Percentiles rank a stretch among this genome's conserved stretches.
Evolutionary conservation across 805 yeast species (phyloP).

Genomic region (Torulaspora gathmanii): DNA sequence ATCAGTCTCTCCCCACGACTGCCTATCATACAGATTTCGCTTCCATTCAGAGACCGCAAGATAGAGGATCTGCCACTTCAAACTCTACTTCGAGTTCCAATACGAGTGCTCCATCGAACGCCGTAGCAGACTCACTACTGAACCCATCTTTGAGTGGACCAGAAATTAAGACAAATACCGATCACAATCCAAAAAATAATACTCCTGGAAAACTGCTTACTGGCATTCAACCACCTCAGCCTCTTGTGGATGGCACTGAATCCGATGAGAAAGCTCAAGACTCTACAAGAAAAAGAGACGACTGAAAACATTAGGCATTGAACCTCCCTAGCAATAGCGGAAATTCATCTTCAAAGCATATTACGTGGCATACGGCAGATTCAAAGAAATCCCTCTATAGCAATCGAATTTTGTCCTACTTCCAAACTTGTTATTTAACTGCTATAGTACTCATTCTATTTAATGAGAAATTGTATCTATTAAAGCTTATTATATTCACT

Average conservation of each 20-base stretch:
- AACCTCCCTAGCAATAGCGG: neutral
- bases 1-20: constrained; percentile 1
- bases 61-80: constrained; percentile 5
- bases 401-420: neutral
- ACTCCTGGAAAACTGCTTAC: constrained; percentile 12
- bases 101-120: constrained; percentile 1
- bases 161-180: neutral
- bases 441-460: constrained; percentile 1
- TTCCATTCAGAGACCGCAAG: constrained; percentile 4
- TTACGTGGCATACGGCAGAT: neutral
- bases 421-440: neutral
- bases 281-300: neutral
- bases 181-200: constrained; percentile 6
- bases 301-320: neutral
- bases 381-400: neutral
- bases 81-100: constrained; percentile 3
- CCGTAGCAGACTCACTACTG: constrained; percentile 5
- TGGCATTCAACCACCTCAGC: constrained; percentile 11
- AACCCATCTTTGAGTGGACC: neutral
- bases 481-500: neutral
- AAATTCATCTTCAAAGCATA: constrained; percentile 1
- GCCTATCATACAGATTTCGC: constrained; percentile 6
- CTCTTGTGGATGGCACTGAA: neutral
- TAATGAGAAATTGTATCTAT: constrained; percentile 6
- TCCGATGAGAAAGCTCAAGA: constrained; percentile 1